A percentile compares a stretch with the other conserved stretches of the same genome.
These are phyloP conservation scores for Cinnamomum chago DNA, from an alignment of 164 flowering plant species.

Conservation along the genomic window DNA sequence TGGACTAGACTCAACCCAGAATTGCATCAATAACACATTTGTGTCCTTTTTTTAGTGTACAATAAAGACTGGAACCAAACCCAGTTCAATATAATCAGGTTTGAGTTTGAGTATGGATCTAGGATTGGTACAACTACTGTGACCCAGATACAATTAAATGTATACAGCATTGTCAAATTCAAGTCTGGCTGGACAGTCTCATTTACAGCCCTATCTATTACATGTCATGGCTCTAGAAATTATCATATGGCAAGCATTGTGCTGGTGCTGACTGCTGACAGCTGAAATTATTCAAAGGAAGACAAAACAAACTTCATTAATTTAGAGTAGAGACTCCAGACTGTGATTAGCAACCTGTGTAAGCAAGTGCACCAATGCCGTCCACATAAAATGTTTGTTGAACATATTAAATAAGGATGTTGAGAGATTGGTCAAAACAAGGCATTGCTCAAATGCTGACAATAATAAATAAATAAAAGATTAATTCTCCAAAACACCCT, in stretches of 20 bases:
- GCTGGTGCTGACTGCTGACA: too few relatives aligned
- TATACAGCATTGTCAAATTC: too few relatives aligned
- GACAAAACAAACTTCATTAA: too few relatives aligned
- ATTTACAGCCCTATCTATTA: too few relatives aligned
- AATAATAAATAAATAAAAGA: not conserved
- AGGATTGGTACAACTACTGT: not conserved
- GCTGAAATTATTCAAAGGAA: not conserved
- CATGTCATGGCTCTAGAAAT: too few relatives aligned
- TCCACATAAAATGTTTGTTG: not conserved
- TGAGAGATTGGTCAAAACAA: slow-evolving; percentile 52
- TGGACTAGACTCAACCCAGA: not conserved
- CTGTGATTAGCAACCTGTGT: not conserved
- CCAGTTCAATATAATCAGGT: not conserved
- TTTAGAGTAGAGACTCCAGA: not conserved
- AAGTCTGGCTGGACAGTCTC: too few relatives aligned
- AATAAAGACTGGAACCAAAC: not conserved
- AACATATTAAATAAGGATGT: slow-evolving; percentile 32
- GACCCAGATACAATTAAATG: too few relatives aligned
- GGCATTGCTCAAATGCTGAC: slow-evolving; percentile 14
- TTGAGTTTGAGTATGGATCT: too few relatives aligned
- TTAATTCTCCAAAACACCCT: too few relatives aligned
- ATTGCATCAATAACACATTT: not conserved
- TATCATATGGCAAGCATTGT: too few relatives aligned
- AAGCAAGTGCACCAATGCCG: not conserved
- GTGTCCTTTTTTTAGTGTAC: not conserved